These are phyloP conservation scores for Tylopilus vinaceipallidus DNA, from an alignment of 768 basidiomycete species.

Conservation along the genomic window DNA sequence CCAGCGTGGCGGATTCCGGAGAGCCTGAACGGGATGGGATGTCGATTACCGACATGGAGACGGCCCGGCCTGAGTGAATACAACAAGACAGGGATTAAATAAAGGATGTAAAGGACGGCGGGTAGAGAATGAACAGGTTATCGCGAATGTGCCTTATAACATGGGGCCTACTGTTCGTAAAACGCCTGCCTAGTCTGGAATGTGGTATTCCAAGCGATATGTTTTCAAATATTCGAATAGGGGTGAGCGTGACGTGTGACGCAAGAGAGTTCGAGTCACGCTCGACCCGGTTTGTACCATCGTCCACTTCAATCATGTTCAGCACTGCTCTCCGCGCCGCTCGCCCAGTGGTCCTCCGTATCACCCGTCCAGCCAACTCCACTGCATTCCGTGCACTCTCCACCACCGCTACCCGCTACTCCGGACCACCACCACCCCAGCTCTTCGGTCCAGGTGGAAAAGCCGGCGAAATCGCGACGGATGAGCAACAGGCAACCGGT, in stretches of 20 bases:
- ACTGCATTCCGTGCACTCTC: constrained; percentile 55
- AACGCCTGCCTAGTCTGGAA: constrained; percentile 29
- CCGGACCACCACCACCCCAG: constrained; percentile 60
- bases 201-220: background rate
- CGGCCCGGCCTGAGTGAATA: background rate
- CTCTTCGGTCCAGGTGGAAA: constrained; percentile 73
- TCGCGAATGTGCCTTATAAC: constrained; percentile 12
- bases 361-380: constrained; percentile 20
- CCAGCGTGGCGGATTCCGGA: constrained; percentile 31
- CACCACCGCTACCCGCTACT: constrained; percentile 50
- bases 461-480: constrained; percentile 74
- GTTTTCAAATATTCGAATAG: background rate
- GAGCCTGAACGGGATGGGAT: constrained; percentile 16
- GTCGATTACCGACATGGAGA: constrained; percentile 10
- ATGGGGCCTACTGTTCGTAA: constrained; percentile 29
- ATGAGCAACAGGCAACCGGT: constrained; percentile 92
- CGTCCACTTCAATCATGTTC: constrained; percentile 26
- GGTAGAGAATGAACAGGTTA: constrained; percentile 16
- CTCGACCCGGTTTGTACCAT: constrained; percentile 27
- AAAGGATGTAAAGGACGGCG: constrained; percentile 9
- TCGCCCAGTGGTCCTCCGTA: constrained; percentile 26
- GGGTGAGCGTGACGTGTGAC: constrained; percentile 33
- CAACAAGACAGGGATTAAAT: constrained; percentile 6
- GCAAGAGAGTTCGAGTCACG: constrained; percentile 23
- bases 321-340: constrained; percentile 25